Evolutionary conservation across 208 protist species (phyloP), one percentile per base, ranked within the genome.

Genomic region (Crithidia expoeki): DNA sequence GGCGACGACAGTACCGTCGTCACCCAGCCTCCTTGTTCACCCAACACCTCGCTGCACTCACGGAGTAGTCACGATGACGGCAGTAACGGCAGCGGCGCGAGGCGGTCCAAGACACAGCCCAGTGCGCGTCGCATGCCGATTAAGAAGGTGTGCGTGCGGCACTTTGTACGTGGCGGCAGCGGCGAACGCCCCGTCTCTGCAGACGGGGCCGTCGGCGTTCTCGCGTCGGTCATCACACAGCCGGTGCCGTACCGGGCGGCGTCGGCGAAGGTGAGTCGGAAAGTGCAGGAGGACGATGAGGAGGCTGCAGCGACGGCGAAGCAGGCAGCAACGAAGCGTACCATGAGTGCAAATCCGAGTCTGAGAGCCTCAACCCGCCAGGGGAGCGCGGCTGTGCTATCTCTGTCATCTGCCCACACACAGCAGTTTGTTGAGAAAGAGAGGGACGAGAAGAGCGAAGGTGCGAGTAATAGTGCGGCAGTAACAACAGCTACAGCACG

Each of bases 61-160:
- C 58, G 38, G 58, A 17, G 1, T 28, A 64, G 58, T 28, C 4
- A 25, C 25, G 61, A n/a, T n/a, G n/a, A n/a, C n/a, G n/a, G 36
- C 42, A 47, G 14, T 17, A n/a, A 17, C 42, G 57, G 47, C 47
- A 38, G n/a, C 46, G 34, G 34, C 49, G 7, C 61, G 33, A 40
- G 55, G 56, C 34, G 34, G 27, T 27, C 34, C n/a, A 46, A 60
- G 46, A n/a, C 21, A 33, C 52, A 46, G 42, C 72, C 72, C 30
- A 77, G 72, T 25, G 34, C 57, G 40, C 72, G 72, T 7, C 72
- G 72, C 17, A 30, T 72, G 49, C 72, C 72, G 17, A 77, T 49
- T 19, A 77, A 77, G 58, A 77, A 77, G 40, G 64, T 77, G 4
- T 77, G 64, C 32, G 72, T 77, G 49, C 72, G 72, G 2, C 72